Conservation (phyloP, 306 rosid species). For the Lathyrus tuberosus region DNA sequence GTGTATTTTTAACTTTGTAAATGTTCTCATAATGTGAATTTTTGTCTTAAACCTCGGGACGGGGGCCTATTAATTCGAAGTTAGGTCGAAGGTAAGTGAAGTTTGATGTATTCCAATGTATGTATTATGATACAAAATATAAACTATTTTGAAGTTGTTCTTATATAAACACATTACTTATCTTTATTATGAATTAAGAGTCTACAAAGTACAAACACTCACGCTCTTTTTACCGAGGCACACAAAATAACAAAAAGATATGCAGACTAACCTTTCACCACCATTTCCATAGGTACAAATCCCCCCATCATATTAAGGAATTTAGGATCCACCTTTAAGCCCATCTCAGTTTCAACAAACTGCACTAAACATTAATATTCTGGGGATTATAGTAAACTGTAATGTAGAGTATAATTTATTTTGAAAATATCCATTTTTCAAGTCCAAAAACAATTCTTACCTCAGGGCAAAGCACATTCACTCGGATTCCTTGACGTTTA, state of each 20-base stretch:
- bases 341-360: conserved; percentile 85
- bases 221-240: conserved; percentile 31
- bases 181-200: no score
- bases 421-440: conserved; percentile 27
- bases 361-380: conserved; percentile 48
- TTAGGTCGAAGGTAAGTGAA: no score
- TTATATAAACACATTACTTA: neutral
- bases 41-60: no score
- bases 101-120: no score
- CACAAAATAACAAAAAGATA: conserved; percentile 33
- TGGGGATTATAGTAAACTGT: conserved; percentile 23
- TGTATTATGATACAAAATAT: no score
- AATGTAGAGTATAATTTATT: conserved; percentile 14
- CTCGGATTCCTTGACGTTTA: conserved; percentile 78
- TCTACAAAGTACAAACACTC: conserved; percentile 18
- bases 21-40: conserved; percentile 10
- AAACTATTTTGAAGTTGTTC: neutral
- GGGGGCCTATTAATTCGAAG: no score
- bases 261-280: conserved; percentile 67
- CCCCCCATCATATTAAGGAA: conserved; percentile 56
- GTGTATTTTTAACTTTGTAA: neutral
- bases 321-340: conserved; percentile 36
- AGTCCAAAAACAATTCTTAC: conserved; percentile 49
- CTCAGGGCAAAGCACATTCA: conserved; percentile 97
- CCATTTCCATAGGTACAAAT: conserved; percentile 85